A percentile compares a stretch with the other conserved stretches of the same genome.
Evolutionary conservation across 371 early-diverging fungal species (phyloP).

Genomic region (Conidiobolus incongruus): DNA sequence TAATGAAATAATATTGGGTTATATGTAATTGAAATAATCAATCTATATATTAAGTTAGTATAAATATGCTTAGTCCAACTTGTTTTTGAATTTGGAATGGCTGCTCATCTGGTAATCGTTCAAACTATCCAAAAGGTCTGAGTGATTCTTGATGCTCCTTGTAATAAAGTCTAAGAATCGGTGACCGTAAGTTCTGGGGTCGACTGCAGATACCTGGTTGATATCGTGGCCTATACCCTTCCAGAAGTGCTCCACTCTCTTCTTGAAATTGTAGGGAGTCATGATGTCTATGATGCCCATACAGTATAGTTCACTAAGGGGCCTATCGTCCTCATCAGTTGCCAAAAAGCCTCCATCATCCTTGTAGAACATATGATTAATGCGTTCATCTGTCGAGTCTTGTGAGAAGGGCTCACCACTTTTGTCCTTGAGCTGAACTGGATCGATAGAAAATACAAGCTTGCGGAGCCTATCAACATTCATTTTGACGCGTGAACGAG

Average conservation of each 20-base stretch:
- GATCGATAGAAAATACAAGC: no score
- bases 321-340: conserved; percentile 38
- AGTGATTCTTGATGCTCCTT: background rate
- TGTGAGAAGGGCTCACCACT: background rate
- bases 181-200: conserved; percentile 58
- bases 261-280: conserved; percentile 66
- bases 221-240: conserved; percentile 60
- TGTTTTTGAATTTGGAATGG: no score
- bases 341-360: conserved; percentile 79
- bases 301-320: conserved; percentile 55
- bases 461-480: conserved; percentile 11
- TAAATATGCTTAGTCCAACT: no score
- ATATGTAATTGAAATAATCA: no score
- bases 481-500: conserved; percentile 9
- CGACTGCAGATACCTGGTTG: conserved; percentile 61
- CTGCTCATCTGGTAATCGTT: background rate
- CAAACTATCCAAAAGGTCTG: background rate
- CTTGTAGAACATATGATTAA: conserved; percentile 55
- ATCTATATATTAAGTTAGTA: no score
- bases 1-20: no score
- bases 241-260: conserved; percentile 64
- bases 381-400: conserved; percentile 14
- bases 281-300: conserved; percentile 90
- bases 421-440: no score
- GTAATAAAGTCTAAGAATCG: conserved; percentile 69